Evolutionary conservation across 2,329 filamentous ascomycete genomes (phyloP).

Genomic region (Juglanconis juglandina): DNA sequence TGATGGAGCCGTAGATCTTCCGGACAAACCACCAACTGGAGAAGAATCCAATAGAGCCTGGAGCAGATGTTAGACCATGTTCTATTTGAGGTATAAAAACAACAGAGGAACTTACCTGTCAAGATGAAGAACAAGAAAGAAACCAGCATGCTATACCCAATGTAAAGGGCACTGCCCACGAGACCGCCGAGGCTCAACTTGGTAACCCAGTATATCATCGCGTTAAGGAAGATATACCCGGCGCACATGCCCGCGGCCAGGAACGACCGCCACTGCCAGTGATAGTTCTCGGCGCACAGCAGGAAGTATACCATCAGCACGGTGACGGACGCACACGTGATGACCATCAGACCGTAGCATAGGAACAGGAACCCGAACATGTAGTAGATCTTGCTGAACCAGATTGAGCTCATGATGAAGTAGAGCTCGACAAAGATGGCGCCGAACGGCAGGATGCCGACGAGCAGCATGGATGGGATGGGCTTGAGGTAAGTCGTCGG

Average conservation of each 20-base stretch:
- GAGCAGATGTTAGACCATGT: constrained; percentile 5
- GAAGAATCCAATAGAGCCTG: constrained; percentile 93
- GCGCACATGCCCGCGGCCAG: constrained; percentile 86
- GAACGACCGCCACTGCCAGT: constrained; percentile 98
- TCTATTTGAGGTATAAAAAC: constrained; percentile 18
- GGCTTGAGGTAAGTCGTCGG: constrained; percentile 78
- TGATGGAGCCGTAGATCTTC: constrained; percentile 96
- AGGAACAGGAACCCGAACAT: constrained; percentile 99
- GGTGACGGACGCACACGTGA: constrained; percentile 88
- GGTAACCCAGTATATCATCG: constrained; percentile 84
- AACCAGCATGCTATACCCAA: constrained; percentile 87
- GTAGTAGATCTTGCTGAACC: constrained; percentile 99
- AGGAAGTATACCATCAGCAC: constrained; percentile 95
- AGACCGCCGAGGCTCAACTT: constrained; percentile 82
- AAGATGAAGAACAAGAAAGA: constrained; percentile 91
- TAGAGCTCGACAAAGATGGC: constrained; percentile 98
- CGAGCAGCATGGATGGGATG: constrained; percentile 84
- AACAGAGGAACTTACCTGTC: constrained; percentile 64
- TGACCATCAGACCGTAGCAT: constrained; percentile 95
- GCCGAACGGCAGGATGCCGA: constrained; percentile 88
- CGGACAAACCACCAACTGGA: constrained; percentile 91
- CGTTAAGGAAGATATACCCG: constrained; percentile 87
- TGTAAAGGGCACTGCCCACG: constrained; percentile 83
- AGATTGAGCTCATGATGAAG: constrained; percentile 99
- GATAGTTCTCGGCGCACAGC: constrained; percentile 93